Evolutionary conservation across 78 protist species (phyloP), one percentile per base, ranked within the genome.

Genomic region (Dictyostelium intermedium): DNA sequence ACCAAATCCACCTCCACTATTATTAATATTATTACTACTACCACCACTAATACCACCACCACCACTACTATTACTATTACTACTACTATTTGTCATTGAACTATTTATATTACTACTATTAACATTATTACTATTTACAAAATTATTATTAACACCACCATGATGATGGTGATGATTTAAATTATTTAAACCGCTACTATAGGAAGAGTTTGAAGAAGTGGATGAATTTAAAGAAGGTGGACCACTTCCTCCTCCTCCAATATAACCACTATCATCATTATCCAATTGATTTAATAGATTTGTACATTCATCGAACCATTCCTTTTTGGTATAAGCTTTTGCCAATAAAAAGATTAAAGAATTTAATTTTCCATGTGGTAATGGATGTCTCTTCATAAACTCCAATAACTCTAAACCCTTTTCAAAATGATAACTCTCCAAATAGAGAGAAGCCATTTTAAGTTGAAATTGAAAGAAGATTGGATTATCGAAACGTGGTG

Each of bases 401-500:
- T 60, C 86, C 82, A 92, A 32, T 11, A 92, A 80, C 47, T 84
- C 92, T 20, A 92, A 23, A 34, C 96, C 96, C 63, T 84, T 83
- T 73, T 92, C 96, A 34, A 84, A 84, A 47, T 80, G 91, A 43
- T 92, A 92, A 60, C 87, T 77, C 20, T 92, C 96, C 37, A 92
- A 78, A n/a, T 92, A 92, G 63, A 92, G 86, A 2, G 79, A 47
- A 23, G 92, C 91, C 30, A 92, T 73, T 23, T 92, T 85, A 30
- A 92, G 34, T 32, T 92, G 96, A 30, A 82, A 76, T 41, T 86
- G 85, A 78, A 92, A 92, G 37, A 86, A 92, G 4, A 89, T 74
- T n/a, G 96, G 93, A 41, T 92, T 85, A 60, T 92, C 96, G n/a
- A 84, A 92, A 25, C 82, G 77, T 35, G 91, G 91, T 30, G 89